Evolutionary conservation across 352 stramenopile genomes (phyloP).

Genomic region (Pythium dissimile): DNA sequence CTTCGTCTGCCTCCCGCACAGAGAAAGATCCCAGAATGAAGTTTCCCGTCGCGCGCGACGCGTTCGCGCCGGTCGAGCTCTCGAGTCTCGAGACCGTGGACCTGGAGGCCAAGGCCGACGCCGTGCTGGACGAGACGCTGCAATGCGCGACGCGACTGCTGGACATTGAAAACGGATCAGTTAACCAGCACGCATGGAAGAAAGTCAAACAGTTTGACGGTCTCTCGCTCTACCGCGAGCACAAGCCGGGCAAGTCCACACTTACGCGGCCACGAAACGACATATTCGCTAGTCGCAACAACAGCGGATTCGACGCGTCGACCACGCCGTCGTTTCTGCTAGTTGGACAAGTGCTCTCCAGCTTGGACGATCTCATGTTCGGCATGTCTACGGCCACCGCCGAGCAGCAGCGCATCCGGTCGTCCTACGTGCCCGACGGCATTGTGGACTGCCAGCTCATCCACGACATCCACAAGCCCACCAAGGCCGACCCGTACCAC

Average conservation of each 20-base stretch:
- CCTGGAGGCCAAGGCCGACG: constrained; percentile 14
- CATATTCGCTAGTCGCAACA: not conserved
- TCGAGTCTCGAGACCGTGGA: constrained; percentile 1
- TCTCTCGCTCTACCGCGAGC: constrained; percentile 14
- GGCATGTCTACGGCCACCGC: constrained; percentile 36
- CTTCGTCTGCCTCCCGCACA: not conserved
- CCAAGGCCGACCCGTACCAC: constrained; percentile 40
- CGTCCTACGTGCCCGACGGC: constrained; percentile 43
- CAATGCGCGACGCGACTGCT: constrained; percentile 4
- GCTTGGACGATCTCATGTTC: constrained; percentile 69
- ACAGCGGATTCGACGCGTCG: not conserved
- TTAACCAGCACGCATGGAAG: constrained; percentile 17
- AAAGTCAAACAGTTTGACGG: constrained; percentile 13
- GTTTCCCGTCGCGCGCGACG: constrained; percentile 45
- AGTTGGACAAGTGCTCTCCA: constrained; percentile 44
- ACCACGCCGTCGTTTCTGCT: constrained; percentile 59
- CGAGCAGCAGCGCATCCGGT: constrained; percentile 48
- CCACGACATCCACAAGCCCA: constrained; percentile 38
- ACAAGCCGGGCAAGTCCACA: not conserved
- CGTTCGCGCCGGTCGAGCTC: constrained; percentile 46
- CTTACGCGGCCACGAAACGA: not conserved
- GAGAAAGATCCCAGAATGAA: constrained; percentile 29
- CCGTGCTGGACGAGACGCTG: constrained; percentile 13
- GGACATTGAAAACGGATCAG: constrained; percentile 3
- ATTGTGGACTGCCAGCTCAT: constrained; percentile 51